Conservation (phyloP, 257 asterid species). For the Lavandula angustifolia region DNA sequence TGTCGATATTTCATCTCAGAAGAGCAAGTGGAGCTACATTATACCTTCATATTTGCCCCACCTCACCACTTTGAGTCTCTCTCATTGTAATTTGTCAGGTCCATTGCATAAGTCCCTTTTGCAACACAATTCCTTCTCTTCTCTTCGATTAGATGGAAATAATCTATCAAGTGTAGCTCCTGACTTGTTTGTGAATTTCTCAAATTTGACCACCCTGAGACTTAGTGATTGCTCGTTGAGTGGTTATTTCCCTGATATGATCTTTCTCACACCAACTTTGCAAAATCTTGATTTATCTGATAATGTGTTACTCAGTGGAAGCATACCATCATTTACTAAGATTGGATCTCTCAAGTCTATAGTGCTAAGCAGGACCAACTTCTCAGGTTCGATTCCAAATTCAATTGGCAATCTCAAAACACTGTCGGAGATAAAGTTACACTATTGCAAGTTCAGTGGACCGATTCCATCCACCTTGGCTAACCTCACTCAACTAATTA, state of each 20-base stretch:
- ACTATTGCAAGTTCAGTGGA: not conserved
- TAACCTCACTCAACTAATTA: not conserved
- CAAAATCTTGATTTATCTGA: slow-evolving; percentile 26
- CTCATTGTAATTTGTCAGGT: not conserved
- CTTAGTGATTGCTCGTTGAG: not conserved
- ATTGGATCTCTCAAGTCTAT: slow-evolving; percentile 28
- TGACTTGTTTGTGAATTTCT: not conserved
- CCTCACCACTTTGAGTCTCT: not conserved
- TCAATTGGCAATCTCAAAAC: not conserved
- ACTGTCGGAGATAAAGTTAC: not conserved
- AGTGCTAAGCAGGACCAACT: slow-evolving; percentile 28
- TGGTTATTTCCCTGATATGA: not conserved
- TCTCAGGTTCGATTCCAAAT: slow-evolving; percentile 38
- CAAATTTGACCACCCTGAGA: not conserved
- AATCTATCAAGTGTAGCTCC: not conserved
- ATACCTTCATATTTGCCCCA: not conserved
- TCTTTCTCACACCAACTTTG: slow-evolving; percentile 38
- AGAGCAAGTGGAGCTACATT: not conserved
- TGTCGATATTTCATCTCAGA: not conserved
- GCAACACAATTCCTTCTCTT: not conserved
- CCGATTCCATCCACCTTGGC: not conserved
- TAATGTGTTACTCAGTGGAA: slow-evolving; percentile 29
- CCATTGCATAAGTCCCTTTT: not conserved
- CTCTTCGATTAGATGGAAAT: not conserved
- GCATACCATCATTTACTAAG: slow-evolving; percentile 21